These are phyloP conservation scores for Penicillium frequentans DNA, from an alignment of 2,329 filamentous ascomycete genomes.

Conservation along the genomic window DNA sequence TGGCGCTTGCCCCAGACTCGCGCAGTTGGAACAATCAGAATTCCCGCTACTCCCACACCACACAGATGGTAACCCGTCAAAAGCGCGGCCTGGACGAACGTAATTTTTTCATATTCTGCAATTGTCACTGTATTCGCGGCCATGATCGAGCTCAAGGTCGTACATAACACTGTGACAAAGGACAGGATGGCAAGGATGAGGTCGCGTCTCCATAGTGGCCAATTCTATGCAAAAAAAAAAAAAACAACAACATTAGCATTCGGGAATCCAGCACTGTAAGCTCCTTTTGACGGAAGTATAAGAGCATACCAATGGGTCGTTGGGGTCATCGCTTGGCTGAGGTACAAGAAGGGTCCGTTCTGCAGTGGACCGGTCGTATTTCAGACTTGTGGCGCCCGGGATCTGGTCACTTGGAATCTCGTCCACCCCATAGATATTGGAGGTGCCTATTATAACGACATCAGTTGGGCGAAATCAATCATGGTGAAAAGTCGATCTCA, in stretches of 20 bases:
- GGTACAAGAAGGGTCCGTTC: slow-evolving; percentile 79
- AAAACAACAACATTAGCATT: background rate
- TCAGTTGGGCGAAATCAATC: background rate
- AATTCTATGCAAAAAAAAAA: slow-evolving; percentile 56
- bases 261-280: background rate
- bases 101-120: slow-evolving; percentile 62
- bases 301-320: slow-evolving; percentile 70
- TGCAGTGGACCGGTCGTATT: slow-evolving; percentile 68
- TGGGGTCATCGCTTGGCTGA: slow-evolving; percentile 86
- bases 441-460: slow-evolving; percentile 29
- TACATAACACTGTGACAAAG: slow-evolving; percentile 77
- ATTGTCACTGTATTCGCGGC: slow-evolving; percentile 84
- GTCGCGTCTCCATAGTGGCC: slow-evolving; percentile 85
- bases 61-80: slow-evolving; percentile 86
- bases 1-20: slow-evolving; percentile 93
- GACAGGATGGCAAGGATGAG: slow-evolving; percentile 76
- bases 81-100: slow-evolving; percentile 75
- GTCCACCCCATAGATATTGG: slow-evolving; percentile 64
- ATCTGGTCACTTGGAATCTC: slow-evolving; percentile 38
- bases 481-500: slow-evolving; percentile 40
- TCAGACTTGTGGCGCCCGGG: slow-evolving; percentile 53
- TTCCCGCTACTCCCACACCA: slow-evolving; percentile 76
- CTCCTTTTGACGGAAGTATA: background rate
- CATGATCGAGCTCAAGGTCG: slow-evolving; percentile 80
- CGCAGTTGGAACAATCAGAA: slow-evolving; percentile 83